Base-by-base conservation (phyloP, 768 basidiomycete genomes). In the Mycena maculata region DNA sequence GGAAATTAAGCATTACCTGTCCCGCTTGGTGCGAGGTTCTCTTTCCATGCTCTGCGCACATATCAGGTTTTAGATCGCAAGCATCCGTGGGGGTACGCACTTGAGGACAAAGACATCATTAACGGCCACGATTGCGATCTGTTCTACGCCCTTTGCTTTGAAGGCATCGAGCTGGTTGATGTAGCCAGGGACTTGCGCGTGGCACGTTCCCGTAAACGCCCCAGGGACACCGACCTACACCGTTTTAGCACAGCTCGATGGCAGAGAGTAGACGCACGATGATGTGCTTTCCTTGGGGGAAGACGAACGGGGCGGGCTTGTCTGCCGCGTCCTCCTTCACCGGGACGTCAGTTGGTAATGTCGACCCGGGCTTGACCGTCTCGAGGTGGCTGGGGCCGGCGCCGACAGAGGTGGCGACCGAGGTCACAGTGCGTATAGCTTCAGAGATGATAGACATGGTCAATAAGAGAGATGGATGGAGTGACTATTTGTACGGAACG, bases 101-200 rank as follows among this genome's bases (percentile, higher is more conserved):
- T 89, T 86, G 63, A 84, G 87, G 48, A 92, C 91, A 72, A 92
- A 95, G 9, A 85, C 84, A 74, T 96, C 94, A 76, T 96, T 96
- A 61, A 93, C 90, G 27, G 88, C 81, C 60, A 96, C 79, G 60
- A 95, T 85, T 67, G 88, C 91, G 66, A 94, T 86, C 56, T 87
- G 83, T 65, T 87, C 85, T 73, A 94, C 80, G 13, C 92, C 94
- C 77, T 93, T 95, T 4, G 82, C 86, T 79, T 89, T 89, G 86
- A 92, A 92, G 74, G 89, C 81, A 16, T 89, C 85, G 76, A 87
- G 91, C 58, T 84, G 83, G 60, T 84, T 76, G 69, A 95, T 85
- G 80, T 91, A 95, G 13, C 83, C 80, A 0, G 86, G 88, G 27
- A 90, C 78, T 71, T 92, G 90, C 12, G 79, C 81, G 59, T 85